Percentiles rank a stretch among this genome's conserved stretches.
phyloP scores from a whole-genome alignment of 495 filamentous ascomycete species.

The Talaromyces adpressus region DNA sequence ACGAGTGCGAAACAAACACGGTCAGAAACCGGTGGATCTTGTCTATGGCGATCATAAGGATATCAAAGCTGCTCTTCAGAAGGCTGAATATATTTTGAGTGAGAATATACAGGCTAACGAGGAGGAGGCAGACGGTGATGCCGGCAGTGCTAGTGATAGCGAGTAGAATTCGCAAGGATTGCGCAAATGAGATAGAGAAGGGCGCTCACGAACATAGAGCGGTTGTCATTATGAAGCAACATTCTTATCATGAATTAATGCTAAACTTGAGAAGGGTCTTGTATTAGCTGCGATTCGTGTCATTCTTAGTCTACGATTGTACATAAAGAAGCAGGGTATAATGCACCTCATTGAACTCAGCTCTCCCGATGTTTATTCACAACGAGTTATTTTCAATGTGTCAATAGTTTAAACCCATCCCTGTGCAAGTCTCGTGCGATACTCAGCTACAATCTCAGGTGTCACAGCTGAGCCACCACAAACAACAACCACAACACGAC shows the following conservation, averaged over 20 bases:
- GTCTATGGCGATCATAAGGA: constrained; percentile 55
- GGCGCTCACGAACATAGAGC: neutral
- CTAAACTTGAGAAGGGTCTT: neutral
- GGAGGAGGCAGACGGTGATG: constrained; percentile 21
- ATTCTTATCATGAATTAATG: neutral
- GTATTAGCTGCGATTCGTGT: neutral
- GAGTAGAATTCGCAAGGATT: constrained; percentile 18
- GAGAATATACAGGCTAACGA: constrained; percentile 32
- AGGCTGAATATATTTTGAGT: constrained; percentile 64
- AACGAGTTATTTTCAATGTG: neutral
- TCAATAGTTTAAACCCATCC: constrained; percentile 21
- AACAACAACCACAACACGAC: constrained; percentile 73
- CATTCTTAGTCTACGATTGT: neutral
- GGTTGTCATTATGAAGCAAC: neutral
- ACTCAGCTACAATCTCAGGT: constrained; percentile 56
- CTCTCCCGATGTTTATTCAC: neutral
- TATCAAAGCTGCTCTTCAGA: constrained; percentile 60
- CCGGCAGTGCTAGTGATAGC: constrained; percentile 37
- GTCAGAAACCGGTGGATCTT: constrained; percentile 34
- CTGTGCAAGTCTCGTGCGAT: constrained; percentile 36
- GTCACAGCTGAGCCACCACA: constrained; percentile 76
- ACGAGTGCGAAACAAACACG: constrained; percentile 40
- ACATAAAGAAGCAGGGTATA: neutral
- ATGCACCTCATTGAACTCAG: neutral
- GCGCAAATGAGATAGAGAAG: neutral